Percentiles rank a stretch among this genome's conserved stretches.
Conservation (phyloP, 768 basidiomycete species). For the Leccinum incarnatum region DNA sequence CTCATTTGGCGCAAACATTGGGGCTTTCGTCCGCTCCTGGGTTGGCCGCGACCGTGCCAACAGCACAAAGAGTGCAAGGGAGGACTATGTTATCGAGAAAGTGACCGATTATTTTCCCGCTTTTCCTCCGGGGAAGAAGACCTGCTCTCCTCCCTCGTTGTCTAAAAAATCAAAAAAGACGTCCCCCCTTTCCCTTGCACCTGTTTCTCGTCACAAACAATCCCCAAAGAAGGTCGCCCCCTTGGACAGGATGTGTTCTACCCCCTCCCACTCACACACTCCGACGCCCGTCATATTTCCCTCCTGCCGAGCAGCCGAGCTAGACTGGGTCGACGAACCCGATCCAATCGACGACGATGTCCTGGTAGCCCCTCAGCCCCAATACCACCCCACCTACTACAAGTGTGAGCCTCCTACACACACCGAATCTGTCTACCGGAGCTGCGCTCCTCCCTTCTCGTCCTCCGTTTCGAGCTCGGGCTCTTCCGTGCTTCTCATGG, state of each 20-base stretch:
- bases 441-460: constrained; percentile 18
- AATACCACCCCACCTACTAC: constrained; percentile 13
- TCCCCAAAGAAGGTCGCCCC: constrained; percentile 8
- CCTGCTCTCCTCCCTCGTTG: not conserved
- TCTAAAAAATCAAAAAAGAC: constrained; percentile 23
- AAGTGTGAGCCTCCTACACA: constrained; percentile 15
- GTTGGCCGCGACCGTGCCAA: constrained; percentile 26
- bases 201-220: constrained; percentile 11
- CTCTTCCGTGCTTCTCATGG: constrained; percentile 33
- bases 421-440: constrained; percentile 11
- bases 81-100: constrained; percentile 28
- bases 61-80: constrained; percentile 27
- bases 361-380: constrained; percentile 20
- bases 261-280: constrained; percentile 27
- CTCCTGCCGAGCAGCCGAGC: constrained; percentile 29
- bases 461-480: constrained; percentile 24
- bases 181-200: constrained; percentile 12
- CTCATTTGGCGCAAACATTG: constrained; percentile 47
- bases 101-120: constrained; percentile 31
- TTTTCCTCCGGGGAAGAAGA: constrained; percentile 20
- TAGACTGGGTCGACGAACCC: constrained; percentile 28
- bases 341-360: constrained; percentile 22
- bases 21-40: constrained; percentile 35
- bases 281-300: constrained; percentile 33
- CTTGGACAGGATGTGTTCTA: constrained; percentile 14